Evolutionary conservation across 768 basidiomycete genomes (phyloP).

Genomic region (Termitomyces sp.): DNA sequence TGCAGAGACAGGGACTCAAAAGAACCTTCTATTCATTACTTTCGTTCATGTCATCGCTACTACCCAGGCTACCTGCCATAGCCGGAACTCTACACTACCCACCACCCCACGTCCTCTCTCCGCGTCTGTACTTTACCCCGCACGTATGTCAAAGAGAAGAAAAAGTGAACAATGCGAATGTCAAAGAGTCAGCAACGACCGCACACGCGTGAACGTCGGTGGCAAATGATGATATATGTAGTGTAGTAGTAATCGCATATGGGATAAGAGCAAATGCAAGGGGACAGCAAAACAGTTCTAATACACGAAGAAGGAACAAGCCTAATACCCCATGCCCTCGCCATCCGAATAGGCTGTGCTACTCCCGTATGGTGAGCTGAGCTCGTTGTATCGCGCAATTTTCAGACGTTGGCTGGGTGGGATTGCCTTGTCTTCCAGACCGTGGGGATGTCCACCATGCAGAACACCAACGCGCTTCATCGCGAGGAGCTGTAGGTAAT

Average conservation of each 20-base stretch:
- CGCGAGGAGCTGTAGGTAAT: conserved; percentile 41
- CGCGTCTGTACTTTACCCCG: not conserved
- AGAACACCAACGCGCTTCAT: conserved; percentile 67
- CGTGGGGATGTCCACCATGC: conserved; percentile 57
- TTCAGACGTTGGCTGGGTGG: conserved; percentile 73
- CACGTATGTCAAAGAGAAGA: not conserved
- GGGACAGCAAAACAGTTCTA: not conserved
- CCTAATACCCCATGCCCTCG: conserved; percentile 37
- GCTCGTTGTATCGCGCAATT: conserved; percentile 63
- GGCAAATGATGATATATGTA: not conserved
- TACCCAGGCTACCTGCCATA: not conserved
- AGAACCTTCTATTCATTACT: not conserved
- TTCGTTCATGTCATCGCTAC: not conserved
- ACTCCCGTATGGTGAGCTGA: conserved; percentile 50
- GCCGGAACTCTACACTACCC: not conserved
- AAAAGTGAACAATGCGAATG: not conserved
- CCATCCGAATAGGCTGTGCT: conserved; percentile 58
- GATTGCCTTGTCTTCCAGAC: conserved; percentile 56
- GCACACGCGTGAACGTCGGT: not conserved
- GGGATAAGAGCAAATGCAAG: not conserved
- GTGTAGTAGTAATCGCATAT: not conserved
- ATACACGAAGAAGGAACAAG: not conserved
- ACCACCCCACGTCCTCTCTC: not conserved
- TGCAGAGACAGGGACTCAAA: not conserved
- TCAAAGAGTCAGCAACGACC: not conserved